phyloP scores from a whole-genome alignment of 1,284 basidiomycete species.

The Rhodofomes roseus region DNA sequence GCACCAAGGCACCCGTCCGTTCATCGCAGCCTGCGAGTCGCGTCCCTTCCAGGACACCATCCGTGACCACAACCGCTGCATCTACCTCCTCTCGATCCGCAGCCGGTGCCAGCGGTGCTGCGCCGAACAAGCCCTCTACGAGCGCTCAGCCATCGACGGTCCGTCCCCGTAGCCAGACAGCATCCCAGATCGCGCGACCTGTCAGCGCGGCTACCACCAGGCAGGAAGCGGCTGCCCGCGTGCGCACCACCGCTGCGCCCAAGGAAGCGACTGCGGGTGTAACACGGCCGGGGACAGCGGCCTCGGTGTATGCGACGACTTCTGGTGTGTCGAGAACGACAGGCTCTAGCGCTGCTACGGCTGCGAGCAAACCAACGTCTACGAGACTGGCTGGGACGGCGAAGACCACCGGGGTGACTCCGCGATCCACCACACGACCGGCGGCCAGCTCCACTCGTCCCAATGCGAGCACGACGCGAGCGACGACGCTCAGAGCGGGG shows the following conservation, averaged over 20 bases:
- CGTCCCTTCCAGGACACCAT: not conserved
- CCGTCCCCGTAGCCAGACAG: not conserved
- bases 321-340: not conserved
- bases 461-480: not conserved
- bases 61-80: not conserved
- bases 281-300: not conserved
- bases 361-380: not conserved
- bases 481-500: not conserved
- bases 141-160: not conserved
- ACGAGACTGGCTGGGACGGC: not conserved
- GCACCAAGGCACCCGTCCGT: not conserved
- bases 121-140: conserved; percentile 2
- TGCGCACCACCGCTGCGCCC: not conserved
- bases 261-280: not conserved
- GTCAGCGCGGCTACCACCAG: not conserved
- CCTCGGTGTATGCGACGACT: not conserved
- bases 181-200: not conserved
- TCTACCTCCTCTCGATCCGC: not conserved
- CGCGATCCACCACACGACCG: not conserved
- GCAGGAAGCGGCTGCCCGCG: not conserved
- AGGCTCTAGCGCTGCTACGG: not conserved
- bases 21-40: not conserved
- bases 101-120: not conserved
- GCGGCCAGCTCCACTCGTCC: not conserved
- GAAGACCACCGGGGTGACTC: not conserved